Evolutionary conservation across 352 stramenopile genomes (phyloP), one percentile per base, ranked within the genome.

Genomic region (Pythium brachiatum): DNA sequence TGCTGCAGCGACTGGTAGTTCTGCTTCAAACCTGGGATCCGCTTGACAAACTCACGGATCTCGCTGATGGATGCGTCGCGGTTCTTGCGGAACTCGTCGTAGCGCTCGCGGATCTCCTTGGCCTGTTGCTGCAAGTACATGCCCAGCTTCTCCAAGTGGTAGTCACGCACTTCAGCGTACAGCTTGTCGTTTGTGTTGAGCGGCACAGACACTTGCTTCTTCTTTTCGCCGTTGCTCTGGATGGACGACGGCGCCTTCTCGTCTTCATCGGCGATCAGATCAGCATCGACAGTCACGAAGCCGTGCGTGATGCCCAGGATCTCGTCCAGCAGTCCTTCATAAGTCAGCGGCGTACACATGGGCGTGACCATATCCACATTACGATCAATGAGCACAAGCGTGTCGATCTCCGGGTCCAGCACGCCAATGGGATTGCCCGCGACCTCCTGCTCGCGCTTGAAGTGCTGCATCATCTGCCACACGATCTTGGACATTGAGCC

Each of bases 41-140:
- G 92, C 79, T 99, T 99, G 50, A 99, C 96, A 64, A 99, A 99
- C 68, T 98, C 95, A 65, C 98, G 96, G 57, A 99, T 98, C 78
- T 99, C 95, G 13, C 86, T 95, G 68, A 99, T 96, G 53, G 96
- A 98, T 43, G 96, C 96, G 58, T 99, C 96, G 16, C 92, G 96
- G 64, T 97, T 96, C 60, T 96, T 97, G 0, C 92, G 95, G 77
- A 98, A 98, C 66, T 97, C 85, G 38, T 97, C 91, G 75, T 98
- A 96, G 9, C 86, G 89, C 61, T 98, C 90, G 31, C 92, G 86
- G 47, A 99, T 94, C 39, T 97, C 89, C 59, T 93, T 95, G 21
- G 96, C 97, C 68, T 98, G 91, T 61, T 98, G 94, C 81, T 99
- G 94, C 38, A 99, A 72, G 70, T 98, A 97, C 69, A 95, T 95